Evolutionary conservation across 1,284 basidiomycete genomes (phyloP).

Genomic region (Malassezia nana): DNA sequence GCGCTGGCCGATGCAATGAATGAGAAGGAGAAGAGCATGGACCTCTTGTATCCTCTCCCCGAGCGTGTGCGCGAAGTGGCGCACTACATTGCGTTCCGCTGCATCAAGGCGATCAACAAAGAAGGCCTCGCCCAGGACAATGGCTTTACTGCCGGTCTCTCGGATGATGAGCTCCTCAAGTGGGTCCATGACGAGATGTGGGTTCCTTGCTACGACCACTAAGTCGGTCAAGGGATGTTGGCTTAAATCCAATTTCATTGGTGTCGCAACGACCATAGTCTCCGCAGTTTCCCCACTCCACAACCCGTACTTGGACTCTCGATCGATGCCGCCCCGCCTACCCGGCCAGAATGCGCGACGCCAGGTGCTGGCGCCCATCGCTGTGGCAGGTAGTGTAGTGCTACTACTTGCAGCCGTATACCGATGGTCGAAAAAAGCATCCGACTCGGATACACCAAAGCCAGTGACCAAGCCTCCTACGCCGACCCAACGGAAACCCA

Average conservation of each 20-base stretch:
- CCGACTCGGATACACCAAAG: background rate
- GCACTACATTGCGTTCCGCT: slow-evolving; percentile 32
- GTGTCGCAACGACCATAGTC: too few species aligned
- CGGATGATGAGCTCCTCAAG: slow-evolving; percentile 29
- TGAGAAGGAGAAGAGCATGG: slow-evolving; percentile 56
- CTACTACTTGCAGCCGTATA: background rate
- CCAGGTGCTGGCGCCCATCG: background rate
- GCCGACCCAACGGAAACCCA: slow-evolving; percentile 2
- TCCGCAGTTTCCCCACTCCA: too few species aligned
- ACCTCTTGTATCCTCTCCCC: slow-evolving; percentile 36
- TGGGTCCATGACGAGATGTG: slow-evolving; percentile 45
- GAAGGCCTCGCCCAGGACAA: slow-evolving; percentile 32
- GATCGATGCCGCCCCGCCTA: background rate
- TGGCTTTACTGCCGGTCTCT: slow-evolving; percentile 37
- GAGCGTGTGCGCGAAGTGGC: slow-evolving; percentile 41
- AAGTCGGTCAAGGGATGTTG: too few species aligned
- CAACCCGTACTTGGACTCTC: too few species aligned
- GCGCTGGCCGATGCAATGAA: slow-evolving; percentile 70
- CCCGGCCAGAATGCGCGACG: background rate
- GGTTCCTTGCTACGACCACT: slow-evolving; percentile 31
- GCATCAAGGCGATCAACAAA: slow-evolving; percentile 41
- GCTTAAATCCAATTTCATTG: too few species aligned
- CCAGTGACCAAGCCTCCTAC: background rate
- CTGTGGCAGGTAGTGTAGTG: background rate
- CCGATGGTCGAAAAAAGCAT: background rate